A percentile compares a stretch with the other conserved stretches of the same genome.
These are phyloP conservation scores for Mycena polygramma DNA, from an alignment of 768 basidiomycete genomes.

Conservation along the genomic window DNA sequence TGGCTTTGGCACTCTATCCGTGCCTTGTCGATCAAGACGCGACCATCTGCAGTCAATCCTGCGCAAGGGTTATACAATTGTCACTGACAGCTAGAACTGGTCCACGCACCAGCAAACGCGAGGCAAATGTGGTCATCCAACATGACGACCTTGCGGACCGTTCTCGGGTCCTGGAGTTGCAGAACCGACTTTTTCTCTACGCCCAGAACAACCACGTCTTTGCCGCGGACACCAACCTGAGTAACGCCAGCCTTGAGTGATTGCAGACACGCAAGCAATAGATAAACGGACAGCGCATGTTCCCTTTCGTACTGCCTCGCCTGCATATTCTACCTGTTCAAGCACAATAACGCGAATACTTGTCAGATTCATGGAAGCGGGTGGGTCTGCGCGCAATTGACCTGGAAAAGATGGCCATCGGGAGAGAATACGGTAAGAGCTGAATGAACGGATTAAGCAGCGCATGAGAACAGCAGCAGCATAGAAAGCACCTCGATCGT, in stretches of 20 bases:
- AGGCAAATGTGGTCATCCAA: conserved; percentile 97
- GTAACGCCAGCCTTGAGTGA: conserved; percentile 9
- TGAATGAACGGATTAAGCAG: conserved; percentile 46
- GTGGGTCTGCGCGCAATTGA: conserved; percentile 43
- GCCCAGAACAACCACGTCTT: conserved; percentile 94
- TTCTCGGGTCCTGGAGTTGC: conserved; percentile 97
- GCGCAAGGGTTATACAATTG: conserved; percentile 29
- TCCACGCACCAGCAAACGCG: conserved; percentile 90
- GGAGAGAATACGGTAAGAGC: conserved; percentile 98
- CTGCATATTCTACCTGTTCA: conserved; percentile 94
- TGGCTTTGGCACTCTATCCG: conserved; percentile 98
- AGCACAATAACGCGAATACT: conserved; percentile 40
- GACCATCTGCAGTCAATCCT: conserved; percentile 98
- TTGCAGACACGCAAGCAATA: conserved; percentile 23
- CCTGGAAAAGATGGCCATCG: conserved; percentile 99
- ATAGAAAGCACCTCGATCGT: conserved; percentile 86
- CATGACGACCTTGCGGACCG: conserved; percentile 98
- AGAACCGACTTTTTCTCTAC: conserved; percentile 99
- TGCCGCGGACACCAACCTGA: conserved; percentile 95
- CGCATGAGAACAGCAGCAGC: not conserved
- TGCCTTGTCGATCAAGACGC: conserved; percentile 98
- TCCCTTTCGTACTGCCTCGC: conserved; percentile 97
- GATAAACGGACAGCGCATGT: conserved; percentile 86
- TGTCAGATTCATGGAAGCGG: conserved; percentile 29
- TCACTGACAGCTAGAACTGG: conserved; percentile 15